Percentiles rank a stretch among this genome's conserved stretches.
These are phyloP conservation scores for Wickerhamomyces bovis DNA, from an alignment of 805 yeast genomes.

Conservation along the genomic window DNA sequence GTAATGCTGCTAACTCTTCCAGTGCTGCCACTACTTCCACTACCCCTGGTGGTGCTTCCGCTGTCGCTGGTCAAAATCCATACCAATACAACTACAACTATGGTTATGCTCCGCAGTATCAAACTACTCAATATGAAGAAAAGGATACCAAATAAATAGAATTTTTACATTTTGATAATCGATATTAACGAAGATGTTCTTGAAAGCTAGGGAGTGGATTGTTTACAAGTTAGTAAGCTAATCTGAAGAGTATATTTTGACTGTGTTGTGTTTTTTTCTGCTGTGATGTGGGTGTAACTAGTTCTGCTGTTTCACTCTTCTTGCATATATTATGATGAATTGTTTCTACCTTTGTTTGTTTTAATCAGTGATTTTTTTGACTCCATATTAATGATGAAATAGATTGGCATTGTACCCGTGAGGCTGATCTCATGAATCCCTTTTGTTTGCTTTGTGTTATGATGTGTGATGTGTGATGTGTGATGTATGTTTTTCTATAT, in stretches of 20 bases:
- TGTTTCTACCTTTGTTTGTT: neutral
- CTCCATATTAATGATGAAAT: too few relatives aligned
- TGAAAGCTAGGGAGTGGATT: neutral
- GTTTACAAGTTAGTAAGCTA: neutral
- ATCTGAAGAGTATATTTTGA: neutral
- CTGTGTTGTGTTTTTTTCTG: neutral
- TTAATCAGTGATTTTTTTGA: neutral
- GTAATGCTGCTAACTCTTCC: neutral
- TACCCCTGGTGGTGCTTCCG: conserved; percentile 4
- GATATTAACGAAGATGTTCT: neutral
- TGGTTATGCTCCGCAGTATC: conserved; percentile 22
- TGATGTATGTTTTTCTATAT: too few relatives aligned
- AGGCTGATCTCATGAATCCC: too few relatives aligned
- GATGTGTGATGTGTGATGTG: too few relatives aligned
- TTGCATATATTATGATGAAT: neutral
- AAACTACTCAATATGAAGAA: conserved; percentile 20
- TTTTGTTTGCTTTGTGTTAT: too few relatives aligned
- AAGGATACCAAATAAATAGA: conserved; percentile 12
- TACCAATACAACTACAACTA: conserved; percentile 21
- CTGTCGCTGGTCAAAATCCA: neutral
- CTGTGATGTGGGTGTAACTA: neutral
- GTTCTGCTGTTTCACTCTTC: neutral
- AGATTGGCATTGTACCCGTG: too few relatives aligned
- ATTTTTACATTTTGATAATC: neutral
- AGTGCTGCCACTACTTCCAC: conserved; percentile 7